Conservation (phyloP, 352 stramenopile genomes). For the Pythium aquatile region DNA sequence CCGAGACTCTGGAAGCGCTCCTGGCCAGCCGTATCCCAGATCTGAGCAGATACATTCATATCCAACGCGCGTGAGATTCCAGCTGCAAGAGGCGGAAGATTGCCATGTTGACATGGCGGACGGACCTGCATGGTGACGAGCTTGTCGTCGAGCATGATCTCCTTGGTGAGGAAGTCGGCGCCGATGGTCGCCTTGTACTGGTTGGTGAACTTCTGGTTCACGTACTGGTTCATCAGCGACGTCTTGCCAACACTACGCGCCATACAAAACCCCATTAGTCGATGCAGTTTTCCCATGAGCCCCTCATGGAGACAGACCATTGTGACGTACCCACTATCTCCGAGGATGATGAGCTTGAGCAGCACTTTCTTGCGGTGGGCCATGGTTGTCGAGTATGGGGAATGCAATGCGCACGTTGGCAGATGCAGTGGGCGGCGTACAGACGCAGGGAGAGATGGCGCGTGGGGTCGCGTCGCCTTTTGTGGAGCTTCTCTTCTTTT, state of each 20-base stretch:
- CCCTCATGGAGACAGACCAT: no score
- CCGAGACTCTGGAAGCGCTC: slow-evolving; percentile 98
- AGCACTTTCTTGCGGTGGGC: slow-evolving; percentile 95
- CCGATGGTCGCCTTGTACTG: slow-evolving; percentile 99
- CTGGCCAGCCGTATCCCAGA: slow-evolving; percentile 99
- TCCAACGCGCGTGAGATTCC: background rate
- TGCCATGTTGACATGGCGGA: no score
- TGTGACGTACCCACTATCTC: slow-evolving; percentile 92
- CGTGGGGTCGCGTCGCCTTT: background rate
- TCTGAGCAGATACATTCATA: slow-evolving; percentile 53
- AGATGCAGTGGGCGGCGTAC: background rate
- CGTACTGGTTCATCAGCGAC: slow-evolving; percentile 99
- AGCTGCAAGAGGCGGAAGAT: background rate
- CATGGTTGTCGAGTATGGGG: slow-evolving; percentile 35
- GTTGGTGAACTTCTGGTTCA: slow-evolving; percentile 98
- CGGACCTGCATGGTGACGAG: slow-evolving; percentile 93
- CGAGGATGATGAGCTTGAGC: slow-evolving; percentile 98
- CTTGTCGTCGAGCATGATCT: slow-evolving; percentile 95
- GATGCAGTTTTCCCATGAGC: no score
- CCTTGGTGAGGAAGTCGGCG: slow-evolving; percentile 98
- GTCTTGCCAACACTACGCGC: slow-evolving; percentile 96
- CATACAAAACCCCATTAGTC: slow-evolving; percentile 1
- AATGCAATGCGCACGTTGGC: background rate
- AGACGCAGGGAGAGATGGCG: background rate
- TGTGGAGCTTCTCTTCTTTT: slow-evolving; percentile 5